Base-by-base conservation (phyloP, 768 basidiomycete species). In the Serendipita sp. region DNA sequence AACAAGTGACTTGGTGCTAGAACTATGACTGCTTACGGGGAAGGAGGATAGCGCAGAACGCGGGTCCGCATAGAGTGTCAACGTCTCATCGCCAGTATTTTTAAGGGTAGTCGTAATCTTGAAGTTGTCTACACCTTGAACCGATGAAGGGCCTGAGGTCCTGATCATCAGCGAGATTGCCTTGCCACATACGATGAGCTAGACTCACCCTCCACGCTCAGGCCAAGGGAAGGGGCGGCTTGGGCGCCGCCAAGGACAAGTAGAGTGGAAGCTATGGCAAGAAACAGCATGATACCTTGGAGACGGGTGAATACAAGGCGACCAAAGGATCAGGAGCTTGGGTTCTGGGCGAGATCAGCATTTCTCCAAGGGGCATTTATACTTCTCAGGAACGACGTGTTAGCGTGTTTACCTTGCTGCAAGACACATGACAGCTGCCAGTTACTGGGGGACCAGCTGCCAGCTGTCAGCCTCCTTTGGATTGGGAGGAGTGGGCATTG, bases 21-120 rank as follows among this genome's bases (percentile, higher is more conserved):
- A 9, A 9, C 9, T 11, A 1, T 3, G 17, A n/a, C 11, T 9
- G n/a, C 53, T 0, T 58, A 58, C 53, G 9, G 78, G 74, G 43
- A 77, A 65, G 62, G 71, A 71, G 44, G 73, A 74, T 33, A 80
- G 70, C 14, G 74, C 69, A 3, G 74, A 69, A 16, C 71, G 69
- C 16, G 79, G 78, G 69, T 80, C 75, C 63, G 78, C 78, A 64
- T 80, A 71, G 44, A 80, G 66, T 63, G 74, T 76, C 60, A 80
- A 63, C 20, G 74, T 72, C 70, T 79, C 75, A 56, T 75, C 72
- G 53, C 78, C 77, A 20, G 73, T 76, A 71, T 81, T 80, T 64
- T 73, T 75, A 64, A 80, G 45, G 38, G 74, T 75, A 31, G 53
- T 24, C 28, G 68, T 68, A 53, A 80, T 72, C 66, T 75, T 72